phyloP scores from a whole-genome alignment of 2,329 filamentous ascomycete species.

The Aspergillus flavus region DNA sequence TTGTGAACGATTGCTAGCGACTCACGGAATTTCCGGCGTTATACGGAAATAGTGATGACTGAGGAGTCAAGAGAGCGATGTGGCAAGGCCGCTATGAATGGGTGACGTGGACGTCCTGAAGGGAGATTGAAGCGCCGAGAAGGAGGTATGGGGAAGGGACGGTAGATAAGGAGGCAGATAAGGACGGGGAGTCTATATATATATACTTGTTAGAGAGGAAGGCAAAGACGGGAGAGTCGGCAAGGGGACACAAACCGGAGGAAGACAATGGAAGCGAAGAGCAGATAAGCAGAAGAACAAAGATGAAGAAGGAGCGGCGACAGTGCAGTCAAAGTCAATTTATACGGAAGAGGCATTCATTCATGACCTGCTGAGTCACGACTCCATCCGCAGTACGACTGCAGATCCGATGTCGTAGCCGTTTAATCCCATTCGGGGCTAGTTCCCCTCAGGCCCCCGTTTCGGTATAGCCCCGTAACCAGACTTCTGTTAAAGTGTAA shows the following conservation, averaged over 20 bases:
- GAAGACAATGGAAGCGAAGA: slow-evolving; percentile 7
- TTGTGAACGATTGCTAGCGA: background rate
- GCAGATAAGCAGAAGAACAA: background rate
- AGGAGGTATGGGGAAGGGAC: background rate
- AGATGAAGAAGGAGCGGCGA: slow-evolving; percentile 18
- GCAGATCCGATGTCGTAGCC: slow-evolving; percentile 16
- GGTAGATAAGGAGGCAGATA: slow-evolving; percentile 13
- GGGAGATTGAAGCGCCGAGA: background rate
- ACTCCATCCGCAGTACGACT: slow-evolving; percentile 7
- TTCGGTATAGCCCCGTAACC: background rate
- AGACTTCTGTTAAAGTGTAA: background rate
- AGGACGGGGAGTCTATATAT: slow-evolving; percentile 6
- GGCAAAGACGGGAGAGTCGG: background rate
- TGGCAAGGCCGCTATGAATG: background rate
- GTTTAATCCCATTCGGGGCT: slow-evolving; percentile 4
- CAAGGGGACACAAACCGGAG: slow-evolving; percentile 12
- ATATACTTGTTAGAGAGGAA: slow-evolving; percentile 9
- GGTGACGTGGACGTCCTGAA: background rate
- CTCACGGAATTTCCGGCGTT: background rate
- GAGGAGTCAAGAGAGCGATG: background rate
- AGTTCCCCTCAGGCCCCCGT: background rate
- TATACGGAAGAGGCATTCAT: slow-evolving; percentile 22
- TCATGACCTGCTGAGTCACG: slow-evolving; percentile 22
- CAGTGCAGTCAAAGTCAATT: slow-evolving; percentile 26
- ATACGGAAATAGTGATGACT: background rate